Base-by-base conservation (phyloP, 371 early-diverging fungal genomes). In the Rhizopus arrhizus region DNA sequence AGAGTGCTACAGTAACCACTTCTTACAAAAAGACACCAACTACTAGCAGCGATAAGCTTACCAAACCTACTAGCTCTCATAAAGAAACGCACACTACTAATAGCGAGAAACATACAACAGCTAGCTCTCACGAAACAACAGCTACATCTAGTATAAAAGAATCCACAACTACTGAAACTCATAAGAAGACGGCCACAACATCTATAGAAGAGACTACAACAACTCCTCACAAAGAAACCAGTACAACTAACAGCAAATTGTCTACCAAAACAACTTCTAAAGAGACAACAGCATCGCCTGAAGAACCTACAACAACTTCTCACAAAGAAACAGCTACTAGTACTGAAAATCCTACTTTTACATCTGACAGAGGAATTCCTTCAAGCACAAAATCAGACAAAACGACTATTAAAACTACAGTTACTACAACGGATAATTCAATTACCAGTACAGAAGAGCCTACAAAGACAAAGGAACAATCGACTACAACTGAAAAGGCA, bases 391-490 rank as follows among this genome's bases (percentile, higher is more conserved):
- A 43, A 43, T n/a, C 15, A 29, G 2, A 10, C 10, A 48, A 22
- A 29, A 8, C 3, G 10, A 48, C 48, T 31, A 43, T n/a, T n/a
- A 13, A 43, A 15, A 43, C 13, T 43, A 40, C 40, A 10, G 40
- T 12, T 40, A 43, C 31, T 35, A 10, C 53, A 1, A 41, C 34
- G 12, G 36, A 12, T 13, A 52, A 9, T 16, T 46, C 45, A 5
- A 57, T 43, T 2, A 51, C 57, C 1, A 40, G 31, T 11, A 56
- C 62, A 5, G 29, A 58, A 0, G 31, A 28, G 9, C 33, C 64
- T 4, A 61, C 60, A 4, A 32, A 59, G 10, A 62, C 54, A 6
- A 36, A 54, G 3, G 59, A 60, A 3, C 49, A 48, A 3, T 56
- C 62, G 15, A 64, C 59, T 4, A 31, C 54, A 13, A 32, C 49